Evolutionary conservation across 768 basidiomycete genomes (phyloP), one percentile per base, ranked within the genome.

Genomic region (Strobilomyces confusus): DNA sequence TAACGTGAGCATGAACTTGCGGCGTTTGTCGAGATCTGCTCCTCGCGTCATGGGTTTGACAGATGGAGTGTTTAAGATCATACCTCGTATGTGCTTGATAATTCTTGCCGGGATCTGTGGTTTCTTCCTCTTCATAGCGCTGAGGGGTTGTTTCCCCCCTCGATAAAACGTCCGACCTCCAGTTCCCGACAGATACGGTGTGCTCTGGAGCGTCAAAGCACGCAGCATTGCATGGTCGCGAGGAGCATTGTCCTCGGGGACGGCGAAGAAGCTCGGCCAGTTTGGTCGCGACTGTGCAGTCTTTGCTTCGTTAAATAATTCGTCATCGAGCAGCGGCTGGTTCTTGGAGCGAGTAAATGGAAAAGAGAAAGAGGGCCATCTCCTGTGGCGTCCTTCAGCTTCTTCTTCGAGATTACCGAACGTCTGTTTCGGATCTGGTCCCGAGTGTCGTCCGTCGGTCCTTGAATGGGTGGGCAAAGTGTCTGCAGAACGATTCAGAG

Each of bases 1-100:
- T 23, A 97, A 80, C 65, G 86, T 86, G 61, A 95, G 74, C 46
- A 97, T 77, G 73, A 97, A 97, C 49, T 86, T 83, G 52, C 78
- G 76, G 47, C 82, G 77, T 43, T 71, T 74, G 29, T 72, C 67
- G 9, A 78, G 65, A 48, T 78, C 82, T 82, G 52, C 15, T 32
- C 51, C 30, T 43, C 54, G 22, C 33, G 52, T 45, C 44, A 44
- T 55, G 30, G 22, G 32, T 38, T 8, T 25, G 44, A 13, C 42
- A 43, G 32, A 12, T 13, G n/a, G 9, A 42, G 32, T 26, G 30
- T 44, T 30, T 37, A 9, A 44, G 48, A 9, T 37, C 56, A n/a
- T 53, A 77, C 80, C 77, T 74, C 80, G 74, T 12, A 79, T 63
- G 57, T 81, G 77, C 44, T 69, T 73, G 30, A 72, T 65, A 34